phyloP scores from a whole-genome alignment of 257 asterid genomes.

The Lantana camara region DNA sequence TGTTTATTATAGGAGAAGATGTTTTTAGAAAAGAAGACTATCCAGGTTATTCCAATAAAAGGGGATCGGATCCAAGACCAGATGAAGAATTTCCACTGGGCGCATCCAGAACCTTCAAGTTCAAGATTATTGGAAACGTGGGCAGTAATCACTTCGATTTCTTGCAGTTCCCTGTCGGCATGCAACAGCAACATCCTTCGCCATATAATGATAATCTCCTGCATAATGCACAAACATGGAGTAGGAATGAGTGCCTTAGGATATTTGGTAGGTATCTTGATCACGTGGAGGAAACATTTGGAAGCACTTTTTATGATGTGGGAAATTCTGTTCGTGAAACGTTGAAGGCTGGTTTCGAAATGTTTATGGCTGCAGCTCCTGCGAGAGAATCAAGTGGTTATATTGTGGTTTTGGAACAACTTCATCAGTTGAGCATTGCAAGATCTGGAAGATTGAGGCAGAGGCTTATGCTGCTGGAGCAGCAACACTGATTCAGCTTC shows the following conservation, averaged over 20 bases:
- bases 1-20: conserved; percentile 27
- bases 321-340: conserved; percentile 28
- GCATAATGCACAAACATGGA: too few species aligned
- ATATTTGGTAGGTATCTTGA: conserved; percentile 41
- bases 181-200: too few species aligned
- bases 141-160: neutral
- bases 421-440: conserved; percentile 38
- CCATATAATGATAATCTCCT: too few species aligned
- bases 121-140: conserved; percentile 2
- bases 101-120: conserved; percentile 50
- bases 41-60: conserved; percentile 57
- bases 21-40: conserved; percentile 46
- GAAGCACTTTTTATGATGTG: conserved; percentile 35
- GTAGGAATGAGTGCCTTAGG: conserved; percentile 28
- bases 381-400: conserved; percentile 34
- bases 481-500: too few species aligned
- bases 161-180: too few species aligned
- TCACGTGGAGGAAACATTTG: conserved; percentile 45
- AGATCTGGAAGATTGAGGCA: too few species aligned
- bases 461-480: too few species aligned
- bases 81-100: conserved; percentile 50
- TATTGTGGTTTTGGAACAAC: conserved; percentile 42
- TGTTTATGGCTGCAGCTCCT: conserved; percentile 27
- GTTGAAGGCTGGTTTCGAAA: conserved; percentile 35
- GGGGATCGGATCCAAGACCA: conserved; percentile 49